Evolutionary conservation across 768 basidiomycete genomes (phyloP), one percentile per base, ranked within the genome.

Genomic region (Pisolithus tinctorius): DNA sequence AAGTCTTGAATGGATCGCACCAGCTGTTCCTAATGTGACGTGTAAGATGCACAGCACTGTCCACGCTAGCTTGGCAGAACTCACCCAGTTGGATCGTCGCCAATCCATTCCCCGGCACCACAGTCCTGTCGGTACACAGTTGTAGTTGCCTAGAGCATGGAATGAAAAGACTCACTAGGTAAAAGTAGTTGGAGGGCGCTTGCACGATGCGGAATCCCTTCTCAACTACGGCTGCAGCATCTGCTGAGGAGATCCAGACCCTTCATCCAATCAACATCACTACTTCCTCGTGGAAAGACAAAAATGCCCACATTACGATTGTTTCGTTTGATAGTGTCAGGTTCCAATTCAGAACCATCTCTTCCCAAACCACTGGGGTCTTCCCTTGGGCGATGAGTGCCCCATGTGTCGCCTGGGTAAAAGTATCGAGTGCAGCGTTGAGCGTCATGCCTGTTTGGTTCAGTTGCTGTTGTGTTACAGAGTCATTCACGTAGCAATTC

Each of bases 311-410:
- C 72, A 77, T 67, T 46, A 77, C 59, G 47, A 77, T 57, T 8
- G 74, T 73, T 38, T 77, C 71, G 36, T 73, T 71, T 20, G 58
- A 59, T 1, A 79, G 65, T 0, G 63, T 68, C 9, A 79, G 56
- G 45, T 74, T 69, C 56, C 64, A 67, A 17, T 59, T 29, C n/a
- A 72, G 50, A 9, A 73, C 67, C 76, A 81, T 77, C 54, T 82
- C 81, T 71, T 93, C 83, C 86, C 88, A 92, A 6, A 93, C 88
- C 30, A 91, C 81, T 1, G 88, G 83, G 0, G 78, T 85, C 69
- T 92, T 93, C 0, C 82, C 83, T 1, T 75, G 59, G 0, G 67
- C 66, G 7, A 64, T 69, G 44, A 93, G 66, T 3, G 78, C 76
- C 0, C 60, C 63, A 62, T 91, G 89, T 1, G 81, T 82, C 0